Base-by-base conservation (phyloP, 345 rosid genomes). In the Eucalyptus pumila region DNA sequence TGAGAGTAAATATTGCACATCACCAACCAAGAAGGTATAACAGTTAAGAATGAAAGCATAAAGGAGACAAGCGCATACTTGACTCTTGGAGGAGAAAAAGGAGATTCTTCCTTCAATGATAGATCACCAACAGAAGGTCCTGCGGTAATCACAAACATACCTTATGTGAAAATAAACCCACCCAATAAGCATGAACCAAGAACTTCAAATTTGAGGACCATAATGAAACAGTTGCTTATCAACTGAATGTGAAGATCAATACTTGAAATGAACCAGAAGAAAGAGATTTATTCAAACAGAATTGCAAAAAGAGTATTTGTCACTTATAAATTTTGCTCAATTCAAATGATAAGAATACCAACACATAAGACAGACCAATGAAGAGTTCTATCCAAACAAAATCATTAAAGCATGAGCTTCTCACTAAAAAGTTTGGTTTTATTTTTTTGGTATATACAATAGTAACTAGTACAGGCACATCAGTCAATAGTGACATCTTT, bases 61-160 rank as follows among this genome's bases (percentile, higher is more conserved):
- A 89, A 89, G 90, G 85, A 89, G 83, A 89, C 85, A 76, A 65
- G 88, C 51, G 80, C 96, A 85, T 96, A 96, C 99, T 98, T 98
- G 93, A 95, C 96, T 93, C 97, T 95, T 76, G 99, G 93, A 91
- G 99, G 97, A 89, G 99, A 94, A 94, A 96, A 93, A 4, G 90
- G 94, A 87, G 96, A 95, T 88, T 97, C 99, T 92, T 96, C 99
- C 93, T 97, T 97, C 93, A 93, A 86, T 86, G 91, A 88, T 89
- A 87, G 95, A 88, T 96, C 99, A 90, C 95, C 98, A 76, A 91
- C 90, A 87, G 92, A 91, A 54, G 92, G 87, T 86, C 94, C 95
- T 93, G 92, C 40, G 45, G 86, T 72, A 89, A 72, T 89, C 89
- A 87, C 88, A 56, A 85, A 56, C 65, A 90, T 85, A 37, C 86